phyloP scores from a whole-genome alignment of 768 basidiomycete genomes.

The Pisolithus microcarpus region DNA sequence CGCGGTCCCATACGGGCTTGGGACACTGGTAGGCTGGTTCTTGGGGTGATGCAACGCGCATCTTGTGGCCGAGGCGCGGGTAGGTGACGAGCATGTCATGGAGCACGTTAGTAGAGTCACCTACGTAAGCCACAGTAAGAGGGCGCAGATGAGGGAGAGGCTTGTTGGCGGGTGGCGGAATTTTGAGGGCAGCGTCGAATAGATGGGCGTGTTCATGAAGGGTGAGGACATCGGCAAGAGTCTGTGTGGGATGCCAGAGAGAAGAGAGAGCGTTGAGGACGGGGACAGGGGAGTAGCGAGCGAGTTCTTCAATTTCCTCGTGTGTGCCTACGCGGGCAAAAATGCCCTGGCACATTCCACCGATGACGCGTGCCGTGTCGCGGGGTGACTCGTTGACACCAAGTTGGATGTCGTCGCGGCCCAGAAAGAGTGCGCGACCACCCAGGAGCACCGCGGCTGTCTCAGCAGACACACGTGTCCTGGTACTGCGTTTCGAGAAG shows the following conservation, averaged over 20 bases:
- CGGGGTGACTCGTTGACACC: conserved; percentile 87
- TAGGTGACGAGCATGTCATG: conserved; percentile 97
- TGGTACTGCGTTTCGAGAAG: conserved; percentile 90
- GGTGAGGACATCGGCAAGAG: conserved; percentile 88
- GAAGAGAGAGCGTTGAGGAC: conserved; percentile 95
- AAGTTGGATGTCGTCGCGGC: conserved; percentile 85
- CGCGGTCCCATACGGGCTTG: conserved; percentile 69
- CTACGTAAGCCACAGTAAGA: conserved; percentile 87
- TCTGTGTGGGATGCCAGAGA: conserved; percentile 95
- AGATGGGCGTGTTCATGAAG: conserved; percentile 67
- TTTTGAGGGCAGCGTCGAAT: conserved; percentile 32
- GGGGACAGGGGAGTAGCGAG: conserved; percentile 83
- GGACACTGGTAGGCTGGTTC: conserved; percentile 59
- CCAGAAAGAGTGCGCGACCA: conserved; percentile 85
- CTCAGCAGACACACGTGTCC: conserved; percentile 86
- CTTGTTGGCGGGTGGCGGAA: conserved; percentile 13
- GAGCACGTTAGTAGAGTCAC: conserved; percentile 90
- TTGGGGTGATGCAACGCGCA: conserved; percentile 78
- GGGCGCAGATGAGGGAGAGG: conserved; percentile 55
- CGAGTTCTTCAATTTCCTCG: conserved; percentile 91
- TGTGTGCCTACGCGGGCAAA: conserved; percentile 95
- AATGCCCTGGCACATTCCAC: conserved; percentile 93
- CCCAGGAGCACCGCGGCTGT: conserved; percentile 74
- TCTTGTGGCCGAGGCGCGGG: conserved; percentile 81
- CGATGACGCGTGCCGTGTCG: conserved; percentile 83